Evolutionary conservation across 139 green algal species (phyloP), one percentile per base, ranked within the genome.

Genomic region (Chlamydomonas asymmetrica): DNA sequence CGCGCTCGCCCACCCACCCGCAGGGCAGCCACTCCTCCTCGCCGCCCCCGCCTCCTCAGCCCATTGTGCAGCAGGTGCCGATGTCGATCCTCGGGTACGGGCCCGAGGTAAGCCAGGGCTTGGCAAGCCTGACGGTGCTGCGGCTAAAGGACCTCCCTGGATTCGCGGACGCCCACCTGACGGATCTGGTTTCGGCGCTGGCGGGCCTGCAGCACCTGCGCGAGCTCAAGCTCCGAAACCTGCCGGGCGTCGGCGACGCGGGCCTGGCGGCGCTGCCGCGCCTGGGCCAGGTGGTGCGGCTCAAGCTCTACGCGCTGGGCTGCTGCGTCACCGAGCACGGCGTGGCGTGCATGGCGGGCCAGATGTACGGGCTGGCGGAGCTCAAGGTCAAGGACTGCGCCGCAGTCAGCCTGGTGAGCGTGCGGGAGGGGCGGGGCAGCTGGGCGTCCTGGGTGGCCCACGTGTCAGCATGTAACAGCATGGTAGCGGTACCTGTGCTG

Each of bases 331-430:
- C 71, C 8, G 71, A 77, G 71, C 39, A 31, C 9, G 71, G 71
- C 35, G 59, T 69, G 32, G 71, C 71, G 57, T 43, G 50, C 32
- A n/a, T 69, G 59, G 71, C 59, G 25, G 62, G 59, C 23, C 32
- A 32, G 25, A 41, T 77, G 40, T 59, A 57, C 23, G 18, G 31
- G n/a, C 59, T 77, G 41, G 71, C 68, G 59, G 71, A 77, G 71
- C 38, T 77, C 40, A 77, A 77, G 35, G 71, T 77, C 16, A 77
- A 77, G 59, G 71, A 77, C 60, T 77, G 71, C 32, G n/a, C n/a
- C n/a, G n/a, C n/a, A n/a, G n/a, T n/a, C n/a, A n/a, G n/a, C n/a
- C n/a, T n/a, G n/a, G n/a, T n/a, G n/a, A n/a, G n/a, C n/a, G n/a
- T n/a, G n/a, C n/a, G n/a, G n/a, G n/a, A n/a, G n/a, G n/a, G n/a